Percentiles rank a stretch among this genome's conserved stretches.
Evolutionary conservation across 2,329 filamentous ascomycete genomes (phyloP).

Genomic region (Zelopaecilomyces penicillatus): DNA sequence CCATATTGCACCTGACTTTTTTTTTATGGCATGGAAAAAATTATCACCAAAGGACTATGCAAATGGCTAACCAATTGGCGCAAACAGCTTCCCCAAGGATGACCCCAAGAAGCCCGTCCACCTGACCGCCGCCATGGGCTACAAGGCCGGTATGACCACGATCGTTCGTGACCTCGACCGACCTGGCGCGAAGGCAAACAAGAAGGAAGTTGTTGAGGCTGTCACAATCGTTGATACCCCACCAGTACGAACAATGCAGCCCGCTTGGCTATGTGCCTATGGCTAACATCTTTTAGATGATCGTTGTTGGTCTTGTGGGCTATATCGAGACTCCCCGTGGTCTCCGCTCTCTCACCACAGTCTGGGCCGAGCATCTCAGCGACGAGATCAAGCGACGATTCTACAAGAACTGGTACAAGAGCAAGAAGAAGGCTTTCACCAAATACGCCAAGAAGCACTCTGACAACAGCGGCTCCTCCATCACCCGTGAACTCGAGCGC

Average conservation of each 20-base stretch:
- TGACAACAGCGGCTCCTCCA: constrained; percentile 79
- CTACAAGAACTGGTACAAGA: constrained; percentile 99
- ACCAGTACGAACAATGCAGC: constrained; percentile 85
- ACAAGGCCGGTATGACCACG: constrained; percentile 99
- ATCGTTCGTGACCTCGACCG: constrained; percentile 99
- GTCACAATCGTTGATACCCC: constrained; percentile 85
- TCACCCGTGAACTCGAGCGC: constrained; percentile 97
- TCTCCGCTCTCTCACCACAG: constrained; percentile 97
- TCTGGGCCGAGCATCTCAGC: constrained; percentile 98
- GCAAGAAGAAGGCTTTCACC: constrained; percentile 99
- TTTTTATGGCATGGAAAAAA: not conserved
- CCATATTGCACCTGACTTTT: not conserved
- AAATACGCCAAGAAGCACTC: constrained; percentile 99
- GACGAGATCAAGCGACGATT: constrained; percentile 99
- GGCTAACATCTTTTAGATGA: constrained; percentile 79
- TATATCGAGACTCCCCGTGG: constrained; percentile 99
- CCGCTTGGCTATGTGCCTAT: constrained; percentile 68
- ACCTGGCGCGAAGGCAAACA: constrained; percentile 98
- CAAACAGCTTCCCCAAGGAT: constrained; percentile 93
- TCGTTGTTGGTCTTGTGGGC: constrained; percentile 98
- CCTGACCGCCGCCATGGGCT: constrained; percentile 95
- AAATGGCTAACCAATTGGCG: constrained; percentile 20
- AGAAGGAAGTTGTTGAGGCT: constrained; percentile 94
- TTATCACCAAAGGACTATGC: not conserved
- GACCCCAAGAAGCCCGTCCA: constrained; percentile 99